These are phyloP conservation scores for Talaromyces atroroseus DNA, from an alignment of 2,329 filamentous ascomycete species.

Conservation along the genomic window DNA sequence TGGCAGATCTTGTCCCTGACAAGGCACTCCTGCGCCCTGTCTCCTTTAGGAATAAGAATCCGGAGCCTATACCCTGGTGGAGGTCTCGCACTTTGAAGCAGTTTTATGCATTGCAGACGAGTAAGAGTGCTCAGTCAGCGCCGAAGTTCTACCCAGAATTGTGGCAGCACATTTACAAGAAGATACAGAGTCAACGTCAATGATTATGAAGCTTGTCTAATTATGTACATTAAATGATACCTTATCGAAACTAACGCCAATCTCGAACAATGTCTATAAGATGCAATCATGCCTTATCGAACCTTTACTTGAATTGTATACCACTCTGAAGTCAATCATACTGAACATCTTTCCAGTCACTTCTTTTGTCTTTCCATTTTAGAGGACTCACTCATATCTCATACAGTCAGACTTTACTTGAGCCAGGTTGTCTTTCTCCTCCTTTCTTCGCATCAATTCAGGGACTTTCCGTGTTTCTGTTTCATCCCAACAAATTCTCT, in stretches of 20 bases:
- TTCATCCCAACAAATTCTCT: not conserved
- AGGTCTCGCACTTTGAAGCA: slow-evolving; percentile 29
- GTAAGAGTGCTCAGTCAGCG: slow-evolving; percentile 32
- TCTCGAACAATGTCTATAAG: not conserved
- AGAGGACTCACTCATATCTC: too few species aligned
- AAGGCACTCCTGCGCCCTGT: slow-evolving; percentile 35
- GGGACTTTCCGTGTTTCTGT: not conserved
- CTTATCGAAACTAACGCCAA: not conserved
- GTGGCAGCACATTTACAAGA: slow-evolving; percentile 39
- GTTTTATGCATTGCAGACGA: slow-evolving; percentile 37
- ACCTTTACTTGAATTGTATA: not conserved
- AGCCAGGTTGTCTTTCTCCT: not conserved
- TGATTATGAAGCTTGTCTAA: not conserved
- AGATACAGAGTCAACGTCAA: slow-evolving; percentile 27
- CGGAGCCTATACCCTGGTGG: slow-evolving; percentile 33
- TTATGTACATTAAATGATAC: slow-evolving; percentile 6
- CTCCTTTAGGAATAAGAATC: slow-evolving; percentile 36
- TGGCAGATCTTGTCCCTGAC: slow-evolving; percentile 37
- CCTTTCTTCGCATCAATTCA: not conserved
- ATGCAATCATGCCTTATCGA: not conserved
- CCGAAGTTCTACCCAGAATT: slow-evolving; percentile 39
- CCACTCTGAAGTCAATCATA: too few species aligned
- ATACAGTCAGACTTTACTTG: not conserved
- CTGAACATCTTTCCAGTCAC: too few species aligned
- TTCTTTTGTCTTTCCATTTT: too few species aligned